A percentile compares a stretch with the other conserved stretches of the same genome.
Evolutionary conservation across 2,329 filamentous ascomycete genomes (phyloP).

Genomic region (Leptographium radiaticola): DNA sequence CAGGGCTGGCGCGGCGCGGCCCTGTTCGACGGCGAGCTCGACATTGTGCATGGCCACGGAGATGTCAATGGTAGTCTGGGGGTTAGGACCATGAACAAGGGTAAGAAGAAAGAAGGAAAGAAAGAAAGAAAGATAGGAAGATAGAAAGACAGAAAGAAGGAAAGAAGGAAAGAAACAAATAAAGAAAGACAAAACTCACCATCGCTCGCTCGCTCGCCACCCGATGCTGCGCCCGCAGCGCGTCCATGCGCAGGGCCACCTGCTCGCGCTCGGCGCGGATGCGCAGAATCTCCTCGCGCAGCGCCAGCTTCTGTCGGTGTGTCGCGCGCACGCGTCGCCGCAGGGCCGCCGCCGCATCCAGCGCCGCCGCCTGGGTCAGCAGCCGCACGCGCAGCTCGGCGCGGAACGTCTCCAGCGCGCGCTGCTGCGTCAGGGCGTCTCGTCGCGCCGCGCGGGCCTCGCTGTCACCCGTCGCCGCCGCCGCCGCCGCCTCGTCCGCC

Average conservation of each 20-base stretch:
- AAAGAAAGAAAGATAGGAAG: neutral
- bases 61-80: slow-evolving; percentile 34
- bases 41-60: slow-evolving; percentile 50
- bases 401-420: slow-evolving; percentile 44
- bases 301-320: slow-evolving; percentile 40
- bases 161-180: neutral
- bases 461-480: neutral
- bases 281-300: slow-evolving; percentile 47
- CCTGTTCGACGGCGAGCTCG: slow-evolving; percentile 36
- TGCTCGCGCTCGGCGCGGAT: slow-evolving; percentile 48
- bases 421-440: slow-evolving; percentile 25
- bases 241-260: slow-evolving; percentile 49
- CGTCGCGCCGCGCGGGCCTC: neutral
- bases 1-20: slow-evolving; percentile 32
- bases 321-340: slow-evolving; percentile 43
- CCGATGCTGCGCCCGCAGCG: slow-evolving; percentile 46
- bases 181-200: slow-evolving; percentile 22
- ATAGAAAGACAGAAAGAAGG: neutral
- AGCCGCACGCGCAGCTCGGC: slow-evolving; percentile 42
- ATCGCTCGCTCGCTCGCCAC: slow-evolving; percentile 36
- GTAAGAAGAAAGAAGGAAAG: neutral
- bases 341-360: slow-evolving; percentile 45
- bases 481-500: slow-evolving; percentile 25
- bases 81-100: neutral
- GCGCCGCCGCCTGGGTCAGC: slow-evolving; percentile 46